Percentiles rank a stretch among this genome's conserved stretches.
These are phyloP conservation scores for Paramyrothecium roridum DNA, from an alignment of 2,329 filamentous ascomycete species.

Conservation along the genomic window DNA sequence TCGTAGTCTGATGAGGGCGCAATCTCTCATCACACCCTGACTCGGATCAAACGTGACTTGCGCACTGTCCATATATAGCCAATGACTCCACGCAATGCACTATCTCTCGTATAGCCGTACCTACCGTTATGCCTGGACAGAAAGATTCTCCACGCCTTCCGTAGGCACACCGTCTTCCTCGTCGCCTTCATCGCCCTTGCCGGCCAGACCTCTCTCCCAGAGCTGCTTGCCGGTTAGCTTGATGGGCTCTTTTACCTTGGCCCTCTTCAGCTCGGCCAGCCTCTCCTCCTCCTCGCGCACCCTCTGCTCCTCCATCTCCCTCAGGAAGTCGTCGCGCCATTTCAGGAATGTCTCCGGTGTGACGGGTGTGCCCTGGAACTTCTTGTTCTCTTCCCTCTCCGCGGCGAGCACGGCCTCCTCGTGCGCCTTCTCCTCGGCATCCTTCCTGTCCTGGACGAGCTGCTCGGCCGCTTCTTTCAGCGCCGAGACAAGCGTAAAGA, in stretches of 20 bases:
- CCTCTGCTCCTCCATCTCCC: slow-evolving; percentile 76
- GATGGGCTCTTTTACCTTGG: slow-evolving; percentile 70
- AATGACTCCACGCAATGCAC: slow-evolving; percentile 21
- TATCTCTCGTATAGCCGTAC: background rate
- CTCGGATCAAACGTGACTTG: no score
- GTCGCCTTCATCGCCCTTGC: slow-evolving; percentile 64
- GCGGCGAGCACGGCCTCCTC: slow-evolving; percentile 55
- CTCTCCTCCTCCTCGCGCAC: slow-evolving; percentile 70
- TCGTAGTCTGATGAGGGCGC: no score
- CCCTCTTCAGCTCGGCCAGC: slow-evolving; percentile 78
- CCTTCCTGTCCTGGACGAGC: slow-evolving; percentile 71
- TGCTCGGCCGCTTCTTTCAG: slow-evolving; percentile 90
- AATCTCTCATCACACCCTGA: no score
- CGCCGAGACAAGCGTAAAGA: slow-evolving; percentile 84
- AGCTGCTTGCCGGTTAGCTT: slow-evolving; percentile 71
- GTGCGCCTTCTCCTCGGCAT: slow-evolving; percentile 54
- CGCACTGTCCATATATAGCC: background rate
- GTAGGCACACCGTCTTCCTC: slow-evolving; percentile 60
- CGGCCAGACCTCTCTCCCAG: slow-evolving; percentile 72
- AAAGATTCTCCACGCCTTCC: slow-evolving; percentile 67
- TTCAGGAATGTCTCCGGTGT: slow-evolving; percentile 80
- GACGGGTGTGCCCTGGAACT: slow-evolving; percentile 89
- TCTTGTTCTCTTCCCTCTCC: slow-evolving; percentile 92
- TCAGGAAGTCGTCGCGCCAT: slow-evolving; percentile 76
- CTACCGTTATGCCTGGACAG: slow-evolving; percentile 52